Percentiles rank a stretch among this genome's conserved stretches.
Evolutionary conservation across 306 rosid genomes (phyloP).

Genomic region (Vigna radiata): DNA sequence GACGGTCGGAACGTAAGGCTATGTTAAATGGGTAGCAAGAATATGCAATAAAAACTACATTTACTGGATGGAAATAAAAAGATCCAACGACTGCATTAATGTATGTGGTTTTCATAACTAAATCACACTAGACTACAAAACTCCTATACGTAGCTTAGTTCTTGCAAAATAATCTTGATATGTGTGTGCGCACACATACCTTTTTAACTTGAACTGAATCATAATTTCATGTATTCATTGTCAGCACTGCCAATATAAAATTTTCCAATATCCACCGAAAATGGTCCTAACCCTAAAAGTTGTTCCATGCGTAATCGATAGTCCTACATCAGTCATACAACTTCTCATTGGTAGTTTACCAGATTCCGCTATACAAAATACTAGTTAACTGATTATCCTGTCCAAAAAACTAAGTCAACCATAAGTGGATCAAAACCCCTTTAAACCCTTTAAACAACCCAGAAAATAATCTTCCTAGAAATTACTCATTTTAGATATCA

Average conservation of each 20-base stretch:
- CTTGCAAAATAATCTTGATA: not conserved
- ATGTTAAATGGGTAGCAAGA: conserved; percentile 12
- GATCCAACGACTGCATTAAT: not conserved
- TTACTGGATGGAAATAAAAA: not conserved
- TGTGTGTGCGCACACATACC: not conserved
- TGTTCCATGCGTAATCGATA: not conserved
- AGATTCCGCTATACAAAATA: not conserved
- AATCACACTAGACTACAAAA: conserved; percentile 24
- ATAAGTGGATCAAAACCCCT: conserved; percentile 13
- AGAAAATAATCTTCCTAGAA: not conserved
- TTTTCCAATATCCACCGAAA: conserved; percentile 13
- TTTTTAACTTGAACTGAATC: conserved; percentile 4
- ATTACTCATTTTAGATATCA: not conserved
- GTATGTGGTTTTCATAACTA: conserved; percentile 2
- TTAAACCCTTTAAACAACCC: not conserved
- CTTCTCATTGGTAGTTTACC: conserved; percentile 1
- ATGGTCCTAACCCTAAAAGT: conserved; percentile 7
- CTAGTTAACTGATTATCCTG: not conserved
- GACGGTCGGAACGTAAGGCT: not conserved
- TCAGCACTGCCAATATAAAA: not conserved
- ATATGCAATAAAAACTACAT: conserved; percentile 29
- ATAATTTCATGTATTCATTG: not conserved
- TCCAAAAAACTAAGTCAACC: not conserved
- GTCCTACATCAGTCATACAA: conserved; percentile 2
- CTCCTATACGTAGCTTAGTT: not conserved